These are phyloP conservation scores for Guyanaporus albipodus DNA, from an alignment of 768 basidiomycete genomes.

Conservation along the genomic window DNA sequence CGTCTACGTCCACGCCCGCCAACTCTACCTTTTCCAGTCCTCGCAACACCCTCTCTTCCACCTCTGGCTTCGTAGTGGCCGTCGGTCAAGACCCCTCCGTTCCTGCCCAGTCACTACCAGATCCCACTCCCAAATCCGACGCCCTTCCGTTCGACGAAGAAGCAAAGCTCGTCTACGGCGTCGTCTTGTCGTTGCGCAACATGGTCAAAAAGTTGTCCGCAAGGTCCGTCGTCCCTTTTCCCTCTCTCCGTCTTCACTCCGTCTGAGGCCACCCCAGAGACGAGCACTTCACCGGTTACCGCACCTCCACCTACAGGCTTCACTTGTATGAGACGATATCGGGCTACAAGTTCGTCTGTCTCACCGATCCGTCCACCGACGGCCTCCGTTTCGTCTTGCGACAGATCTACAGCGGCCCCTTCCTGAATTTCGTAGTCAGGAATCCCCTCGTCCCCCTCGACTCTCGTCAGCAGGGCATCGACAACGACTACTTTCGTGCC, in stretches of 20 bases:
- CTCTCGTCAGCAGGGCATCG: slow-evolving; percentile 78
- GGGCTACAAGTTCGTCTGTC: slow-evolving; percentile 93
- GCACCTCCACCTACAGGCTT: slow-evolving; percentile 88
- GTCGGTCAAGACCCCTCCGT: slow-evolving; percentile 40
- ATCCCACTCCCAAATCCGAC: slow-evolving; percentile 36
- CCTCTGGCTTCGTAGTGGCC: slow-evolving; percentile 68
- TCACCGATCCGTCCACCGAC: slow-evolving; percentile 83
- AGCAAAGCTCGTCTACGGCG: slow-evolving; percentile 94
- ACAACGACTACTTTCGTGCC: slow-evolving; percentile 87
- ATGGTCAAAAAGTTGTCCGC: slow-evolving; percentile 95
- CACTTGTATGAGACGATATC: slow-evolving; percentile 90
- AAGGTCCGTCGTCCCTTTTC: slow-evolving; percentile 38
- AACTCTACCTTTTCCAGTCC: slow-evolving; percentile 51
- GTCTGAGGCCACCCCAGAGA: slow-evolving; percentile 47
- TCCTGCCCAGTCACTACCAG: slow-evolving; percentile 17
- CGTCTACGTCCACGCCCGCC: slow-evolving; percentile 28
- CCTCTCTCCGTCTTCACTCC: neutral
- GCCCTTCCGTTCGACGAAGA: slow-evolving; percentile 94
- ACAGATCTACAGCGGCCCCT: slow-evolving; percentile 92
- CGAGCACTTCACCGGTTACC: slow-evolving; percentile 87
- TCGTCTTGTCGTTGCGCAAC: slow-evolving; percentile 84
- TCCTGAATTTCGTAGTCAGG: slow-evolving; percentile 89
- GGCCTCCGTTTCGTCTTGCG: slow-evolving; percentile 77
- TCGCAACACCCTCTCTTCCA: slow-evolving; percentile 61
- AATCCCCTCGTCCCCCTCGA: slow-evolving; percentile 88